phyloP scores from a whole-genome alignment of 1,284 basidiomycete species.

The Inonotus obliquus region DNA sequence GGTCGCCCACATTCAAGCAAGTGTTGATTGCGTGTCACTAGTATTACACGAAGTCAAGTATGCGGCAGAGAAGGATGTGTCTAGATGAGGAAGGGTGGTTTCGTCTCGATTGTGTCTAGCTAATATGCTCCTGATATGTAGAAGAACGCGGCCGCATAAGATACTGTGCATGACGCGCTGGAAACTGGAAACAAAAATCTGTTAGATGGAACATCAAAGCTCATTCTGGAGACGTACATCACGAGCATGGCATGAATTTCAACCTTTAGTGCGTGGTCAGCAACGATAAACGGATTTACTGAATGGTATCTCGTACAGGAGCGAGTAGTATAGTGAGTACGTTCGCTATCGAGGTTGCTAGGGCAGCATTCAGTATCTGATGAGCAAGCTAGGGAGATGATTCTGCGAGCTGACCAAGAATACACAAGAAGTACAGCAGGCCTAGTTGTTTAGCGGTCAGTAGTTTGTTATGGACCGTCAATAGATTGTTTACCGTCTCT shows the following conservation, averaged over 20 bases:
- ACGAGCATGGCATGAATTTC: not conserved
- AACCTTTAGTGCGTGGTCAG: not conserved
- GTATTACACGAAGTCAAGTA: not conserved
- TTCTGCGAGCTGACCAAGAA: not conserved
- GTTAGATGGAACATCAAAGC: not conserved
- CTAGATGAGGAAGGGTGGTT: not conserved
- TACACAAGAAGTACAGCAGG: not conserved
- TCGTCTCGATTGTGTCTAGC: not conserved
- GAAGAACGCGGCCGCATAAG: not conserved
- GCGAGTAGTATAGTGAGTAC: not conserved
- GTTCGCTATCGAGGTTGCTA: not conserved
- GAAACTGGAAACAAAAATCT: not conserved
- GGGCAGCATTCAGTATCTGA: not conserved
- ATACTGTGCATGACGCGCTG: slow-evolving; percentile 1
- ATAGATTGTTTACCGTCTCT: not conserved
- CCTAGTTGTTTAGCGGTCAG: not conserved
- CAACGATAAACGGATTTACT: not conserved
- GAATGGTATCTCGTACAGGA: not conserved
- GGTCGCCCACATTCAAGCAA: no score
- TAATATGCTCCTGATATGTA: not conserved
- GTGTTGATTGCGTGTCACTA: not conserved
- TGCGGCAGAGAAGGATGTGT: not conserved
- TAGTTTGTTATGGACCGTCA: not conserved
- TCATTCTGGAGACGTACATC: not conserved
- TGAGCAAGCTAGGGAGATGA: not conserved